Evolutionary conservation across 2,329 filamentous ascomycete species (phyloP).

Genomic region (Capronia coronata): DNA sequence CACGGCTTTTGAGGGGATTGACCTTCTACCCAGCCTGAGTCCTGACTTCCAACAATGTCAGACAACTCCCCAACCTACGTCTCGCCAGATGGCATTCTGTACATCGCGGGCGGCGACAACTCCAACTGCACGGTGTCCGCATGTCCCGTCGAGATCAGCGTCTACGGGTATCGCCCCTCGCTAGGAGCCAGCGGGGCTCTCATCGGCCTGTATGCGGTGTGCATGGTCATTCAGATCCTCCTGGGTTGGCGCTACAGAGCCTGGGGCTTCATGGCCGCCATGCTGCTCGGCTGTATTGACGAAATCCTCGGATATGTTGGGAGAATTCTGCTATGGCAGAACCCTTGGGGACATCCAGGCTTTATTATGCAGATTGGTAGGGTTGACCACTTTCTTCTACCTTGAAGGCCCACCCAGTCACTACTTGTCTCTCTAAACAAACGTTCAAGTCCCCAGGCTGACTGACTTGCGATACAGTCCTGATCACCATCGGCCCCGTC

Average conservation of each 20-base stretch:
- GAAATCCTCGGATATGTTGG: conserved; percentile 60
- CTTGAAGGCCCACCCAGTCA: not conserved
- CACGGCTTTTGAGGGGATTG: too few relatives aligned
- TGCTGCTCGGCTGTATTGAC: conserved; percentile 51
- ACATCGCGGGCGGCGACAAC: conserved; percentile 15
- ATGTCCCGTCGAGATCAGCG: conserved; percentile 36
- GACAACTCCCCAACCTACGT: conserved; percentile 1
- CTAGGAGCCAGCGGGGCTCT: conserved; percentile 39
- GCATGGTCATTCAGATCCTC: conserved; percentile 34
- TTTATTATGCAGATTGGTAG: conserved; percentile 37
- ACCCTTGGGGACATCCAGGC: conserved; percentile 53
- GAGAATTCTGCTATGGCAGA: conserved; percentile 50
- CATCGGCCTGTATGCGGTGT: conserved; percentile 40
- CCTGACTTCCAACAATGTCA: conserved; percentile 1
- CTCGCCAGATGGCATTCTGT: conserved; percentile 14
- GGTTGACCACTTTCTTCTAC: not conserved
- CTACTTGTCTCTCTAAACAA: too few relatives aligned
- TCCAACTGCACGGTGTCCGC: conserved; percentile 28
- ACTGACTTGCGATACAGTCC: too few relatives aligned
- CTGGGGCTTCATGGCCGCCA: conserved; percentile 41
- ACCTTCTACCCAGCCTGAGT: too few relatives aligned
- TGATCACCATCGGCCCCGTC: conserved; percentile 52
- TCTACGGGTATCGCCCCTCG: conserved; percentile 42
- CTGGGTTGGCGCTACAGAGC: conserved; percentile 37
- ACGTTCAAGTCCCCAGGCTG: too few relatives aligned